Percentiles rank a stretch among this genome's conserved stretches.
Conservation (phyloP, 257 asterid species). For the Gentiana dahurica region DNA sequence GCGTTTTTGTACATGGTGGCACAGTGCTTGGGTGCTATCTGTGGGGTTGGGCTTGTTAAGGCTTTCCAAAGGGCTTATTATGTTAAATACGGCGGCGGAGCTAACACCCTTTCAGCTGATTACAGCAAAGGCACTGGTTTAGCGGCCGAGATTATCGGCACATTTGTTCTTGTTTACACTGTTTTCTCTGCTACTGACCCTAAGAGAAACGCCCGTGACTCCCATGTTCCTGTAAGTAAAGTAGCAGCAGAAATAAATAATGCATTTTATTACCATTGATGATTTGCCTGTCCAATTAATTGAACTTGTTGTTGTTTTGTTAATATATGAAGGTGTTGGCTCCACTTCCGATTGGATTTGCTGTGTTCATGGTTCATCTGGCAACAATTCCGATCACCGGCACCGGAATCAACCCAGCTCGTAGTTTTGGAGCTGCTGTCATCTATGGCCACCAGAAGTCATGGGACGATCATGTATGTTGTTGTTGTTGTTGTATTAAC, state of each 20-base stretch:
- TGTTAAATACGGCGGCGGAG: constrained; percentile 47
- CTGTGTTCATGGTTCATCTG: constrained; percentile 72
- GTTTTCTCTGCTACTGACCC: constrained; percentile 78
- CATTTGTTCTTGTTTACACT: constrained; percentile 60
- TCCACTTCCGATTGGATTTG: constrained; percentile 77
- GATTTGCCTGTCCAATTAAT: too few relatives aligned
- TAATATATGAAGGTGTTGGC: constrained; percentile 43
- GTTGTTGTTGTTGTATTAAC: neutral
- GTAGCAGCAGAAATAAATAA: neutral
- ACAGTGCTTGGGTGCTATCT: constrained; percentile 65
- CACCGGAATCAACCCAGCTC: constrained; percentile 67
- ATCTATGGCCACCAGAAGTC: constrained; percentile 46
- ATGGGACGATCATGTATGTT: constrained; percentile 59
- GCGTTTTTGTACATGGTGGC: constrained; percentile 55
- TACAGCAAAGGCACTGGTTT: constrained; percentile 60
- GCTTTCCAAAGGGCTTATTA: constrained; percentile 51
- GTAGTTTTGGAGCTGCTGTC: constrained; percentile 72
- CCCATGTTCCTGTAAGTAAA: constrained; percentile 60
- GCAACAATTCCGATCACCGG: constrained; percentile 77
- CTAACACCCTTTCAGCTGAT: constrained; percentile 33
- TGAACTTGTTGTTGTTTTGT: neutral
- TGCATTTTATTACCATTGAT: neutral
- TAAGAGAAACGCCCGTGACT: constrained; percentile 62
- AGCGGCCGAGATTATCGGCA: constrained; percentile 69
- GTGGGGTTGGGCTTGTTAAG: constrained; percentile 65